These are phyloP conservation scores for Aplosporella prunicola DNA, from an alignment of 2,329 filamentous ascomycete genomes.

Conservation along the genomic window DNA sequence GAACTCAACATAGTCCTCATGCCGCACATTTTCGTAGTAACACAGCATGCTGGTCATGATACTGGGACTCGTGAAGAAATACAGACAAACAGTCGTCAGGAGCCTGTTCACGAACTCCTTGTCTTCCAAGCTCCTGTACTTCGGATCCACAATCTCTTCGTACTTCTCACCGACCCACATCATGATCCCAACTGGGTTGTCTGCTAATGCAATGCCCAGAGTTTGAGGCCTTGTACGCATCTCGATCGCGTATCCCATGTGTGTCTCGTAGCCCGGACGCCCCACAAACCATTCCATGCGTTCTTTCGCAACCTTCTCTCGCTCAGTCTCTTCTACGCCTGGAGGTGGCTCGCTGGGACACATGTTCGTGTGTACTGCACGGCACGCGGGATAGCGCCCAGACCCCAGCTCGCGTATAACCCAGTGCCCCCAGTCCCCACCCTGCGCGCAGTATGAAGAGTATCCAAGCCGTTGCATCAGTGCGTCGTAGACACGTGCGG, in stretches of 20 bases:
- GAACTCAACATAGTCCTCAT: conserved; percentile 30
- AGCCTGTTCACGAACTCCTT: conserved; percentile 23
- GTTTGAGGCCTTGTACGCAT: conserved; percentile 37
- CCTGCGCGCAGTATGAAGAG: conserved; percentile 28
- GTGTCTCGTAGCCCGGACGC: conserved; percentile 22
- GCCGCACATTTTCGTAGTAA: conserved; percentile 32
- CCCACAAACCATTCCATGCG: conserved; percentile 26
- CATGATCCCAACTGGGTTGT: conserved; percentile 36
- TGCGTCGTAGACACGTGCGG: conserved; percentile 28
- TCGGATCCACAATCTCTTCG: conserved; percentile 28
- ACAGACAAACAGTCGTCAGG: conserved; percentile 16
- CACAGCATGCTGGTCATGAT: conserved; percentile 29
- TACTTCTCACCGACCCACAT: conserved; percentile 39
- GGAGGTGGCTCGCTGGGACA: conserved; percentile 29
- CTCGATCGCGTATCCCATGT: conserved; percentile 34
- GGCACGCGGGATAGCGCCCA: conserved; percentile 26
- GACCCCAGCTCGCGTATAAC: conserved; percentile 31
- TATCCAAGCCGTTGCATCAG: conserved; percentile 36
- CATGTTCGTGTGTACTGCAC: conserved; percentile 34
- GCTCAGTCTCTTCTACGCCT: conserved; percentile 21
- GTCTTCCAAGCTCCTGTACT: conserved; percentile 20
- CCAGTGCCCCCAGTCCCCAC: conserved; percentile 35
- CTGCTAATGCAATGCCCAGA: conserved; percentile 33
- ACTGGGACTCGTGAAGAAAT: conserved; percentile 28
- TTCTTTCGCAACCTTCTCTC: conserved; percentile 24